Percentiles rank a stretch among this genome's conserved stretches.
These are phyloP conservation scores for Limtongia smithiae DNA, from an alignment of 805 yeast genomes.

Conservation along the genomic window DNA sequence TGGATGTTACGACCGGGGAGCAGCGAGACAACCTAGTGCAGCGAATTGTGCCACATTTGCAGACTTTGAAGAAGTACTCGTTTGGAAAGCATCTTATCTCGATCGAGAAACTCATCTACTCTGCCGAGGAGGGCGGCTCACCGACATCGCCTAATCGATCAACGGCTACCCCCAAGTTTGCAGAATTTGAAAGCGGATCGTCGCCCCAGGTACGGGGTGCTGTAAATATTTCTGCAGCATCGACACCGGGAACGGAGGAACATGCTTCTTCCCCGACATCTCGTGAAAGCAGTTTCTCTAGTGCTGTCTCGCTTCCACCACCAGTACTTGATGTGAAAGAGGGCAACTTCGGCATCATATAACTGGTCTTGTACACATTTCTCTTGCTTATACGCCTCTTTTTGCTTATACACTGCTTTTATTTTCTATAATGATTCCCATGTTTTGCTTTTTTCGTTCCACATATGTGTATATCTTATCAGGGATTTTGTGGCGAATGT, in stretches of 20 bases:
- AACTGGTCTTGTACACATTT: not conserved
- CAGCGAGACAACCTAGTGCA: slow-evolving; percentile 67
- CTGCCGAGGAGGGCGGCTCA: slow-evolving; percentile 13
- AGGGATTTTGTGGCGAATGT: slow-evolving; percentile 1
- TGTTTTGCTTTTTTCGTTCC: not conserved
- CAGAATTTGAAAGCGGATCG: too few relatives aligned
- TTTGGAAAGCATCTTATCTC: slow-evolving; percentile 64
- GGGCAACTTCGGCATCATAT: not conserved
- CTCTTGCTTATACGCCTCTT: slow-evolving; percentile 1
- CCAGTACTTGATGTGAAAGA: not conserved
- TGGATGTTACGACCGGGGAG: slow-evolving; percentile 69
- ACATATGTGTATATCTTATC: not conserved
- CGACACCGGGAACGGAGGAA: slow-evolving; percentile 2
- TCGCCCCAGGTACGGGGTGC: too few relatives aligned
- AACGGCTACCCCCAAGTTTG: not conserved
- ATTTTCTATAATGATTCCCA: not conserved
- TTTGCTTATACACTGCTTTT: not conserved
- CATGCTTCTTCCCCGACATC: slow-evolving; percentile 15
- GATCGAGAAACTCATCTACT: slow-evolving; percentile 27
- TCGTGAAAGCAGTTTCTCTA: slow-evolving; percentile 15
- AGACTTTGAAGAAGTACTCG: slow-evolving; percentile 61
- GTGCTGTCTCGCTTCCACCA: not conserved
- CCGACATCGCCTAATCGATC: slow-evolving; percentile 1
- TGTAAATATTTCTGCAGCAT: not conserved
- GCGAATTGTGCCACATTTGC: slow-evolving; percentile 75